Base-by-base conservation (phyloP, 345 rosid genomes). In the Durio zibethinus region DNA sequence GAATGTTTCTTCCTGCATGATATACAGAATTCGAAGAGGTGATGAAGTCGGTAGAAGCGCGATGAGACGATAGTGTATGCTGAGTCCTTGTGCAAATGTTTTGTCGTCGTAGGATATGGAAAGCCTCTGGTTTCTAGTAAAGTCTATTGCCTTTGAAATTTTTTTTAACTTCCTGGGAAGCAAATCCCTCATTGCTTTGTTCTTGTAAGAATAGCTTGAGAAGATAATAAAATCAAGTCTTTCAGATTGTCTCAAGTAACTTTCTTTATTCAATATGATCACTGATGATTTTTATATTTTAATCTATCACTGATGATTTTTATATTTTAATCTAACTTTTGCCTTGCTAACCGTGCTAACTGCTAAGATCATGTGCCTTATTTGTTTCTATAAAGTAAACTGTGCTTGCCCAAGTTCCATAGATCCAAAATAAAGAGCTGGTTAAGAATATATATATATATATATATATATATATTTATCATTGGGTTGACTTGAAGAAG, bases 51-150 rank as follows among this genome's bases (percentile, higher is more conserved):
- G 80, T 68, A 63, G 84, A 83, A 70, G 90, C 93, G 78, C 94
- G 80, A 67, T 27, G 98, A 84, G 98, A 91, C 73, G 79, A 75
- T 73, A 70, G 68, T 73, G 82, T 40, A 21, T 25, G 73, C 75
- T 0, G 72, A 74, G 90, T 91, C 93, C 94, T 84, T 88, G 97
- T 87, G 93, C 91, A 74, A 47, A 77, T 79, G 63, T 82, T 81
- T 45, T 77, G 50, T 33, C 79, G 62, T 29, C 77, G n/a, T 45
- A 74, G 81, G 72, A 29, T 42, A 23, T 53, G 86, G 85, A 83
- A 86, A 86, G 72, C 87, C 88, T 81, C 83, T 85, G 79, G 88
- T 79, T 90, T 84, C 86, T 80, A 45, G 33, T 65, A n/a, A 81
- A 73, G 59, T 78, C 68, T 62, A 18, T 47, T 21, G 40, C 56